Percentiles rank a stretch among this genome's conserved stretches.
These are phyloP conservation scores for Salvia miltiorrhiza DNA, from an alignment of 257 asterid species.

Conservation along the genomic window DNA sequence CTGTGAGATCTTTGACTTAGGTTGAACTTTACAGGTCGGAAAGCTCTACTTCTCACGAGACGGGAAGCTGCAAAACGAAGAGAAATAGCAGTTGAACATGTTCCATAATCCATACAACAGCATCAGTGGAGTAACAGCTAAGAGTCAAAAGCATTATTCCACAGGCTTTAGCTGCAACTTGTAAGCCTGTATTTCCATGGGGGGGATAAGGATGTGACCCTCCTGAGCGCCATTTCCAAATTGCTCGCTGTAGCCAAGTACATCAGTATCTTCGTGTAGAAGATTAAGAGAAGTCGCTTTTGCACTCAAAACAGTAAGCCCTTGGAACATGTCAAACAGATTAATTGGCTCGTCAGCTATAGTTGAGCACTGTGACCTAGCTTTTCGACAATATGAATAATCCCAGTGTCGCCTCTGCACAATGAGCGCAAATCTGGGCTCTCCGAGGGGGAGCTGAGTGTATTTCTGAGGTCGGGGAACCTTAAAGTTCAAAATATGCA, in stretches of 20 bases:
- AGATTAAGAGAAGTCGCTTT: slow-evolving; percentile 79
- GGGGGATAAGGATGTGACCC: slow-evolving; percentile 78
- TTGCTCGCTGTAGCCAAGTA: slow-evolving; percentile 75
- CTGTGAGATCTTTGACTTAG: not conserved
- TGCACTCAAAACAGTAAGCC: slow-evolving; percentile 52
- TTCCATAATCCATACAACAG: not conserved
- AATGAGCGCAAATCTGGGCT: slow-evolving; percentile 55
- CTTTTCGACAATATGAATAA: slow-evolving; percentile 66
- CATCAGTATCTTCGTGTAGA: slow-evolving; percentile 67
- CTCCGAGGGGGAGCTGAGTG: slow-evolving; percentile 58
- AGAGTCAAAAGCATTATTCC: slow-evolving; percentile 17
- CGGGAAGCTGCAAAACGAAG: slow-evolving; percentile 4
- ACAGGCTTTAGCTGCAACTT: slow-evolving; percentile 62
- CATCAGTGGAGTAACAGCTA: not conserved
- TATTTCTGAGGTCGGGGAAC: slow-evolving; percentile 77
- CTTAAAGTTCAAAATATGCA: slow-evolving; percentile 84
- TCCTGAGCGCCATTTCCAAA: slow-evolving; percentile 75
- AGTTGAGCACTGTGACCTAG: slow-evolving; percentile 63
- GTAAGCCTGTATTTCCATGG: slow-evolving; percentile 97
- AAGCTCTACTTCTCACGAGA: not conserved
- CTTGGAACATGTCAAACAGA: slow-evolving; percentile 75
- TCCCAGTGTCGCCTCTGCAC: slow-evolving; percentile 78
- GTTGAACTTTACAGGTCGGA: slow-evolving; percentile 3
- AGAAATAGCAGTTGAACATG: not conserved
- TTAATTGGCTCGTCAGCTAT: slow-evolving; percentile 66